phyloP scores from a whole-genome alignment of 2,329 filamentous ascomycete species.

The Aspergillus quadricinctus region DNA sequence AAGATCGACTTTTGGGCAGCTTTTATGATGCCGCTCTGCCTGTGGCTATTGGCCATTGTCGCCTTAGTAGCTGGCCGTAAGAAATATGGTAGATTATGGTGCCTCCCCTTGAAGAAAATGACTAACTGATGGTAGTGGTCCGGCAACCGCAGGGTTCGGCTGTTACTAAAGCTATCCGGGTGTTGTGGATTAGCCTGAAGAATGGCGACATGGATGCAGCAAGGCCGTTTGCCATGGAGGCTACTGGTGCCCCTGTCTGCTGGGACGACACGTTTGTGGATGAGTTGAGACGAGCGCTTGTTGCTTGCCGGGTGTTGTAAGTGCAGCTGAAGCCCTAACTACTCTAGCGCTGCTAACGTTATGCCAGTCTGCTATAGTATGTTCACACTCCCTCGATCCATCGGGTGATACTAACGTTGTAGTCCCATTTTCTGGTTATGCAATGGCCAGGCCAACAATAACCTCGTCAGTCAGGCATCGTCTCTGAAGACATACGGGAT shows the following conservation, averaged over 20 bases:
- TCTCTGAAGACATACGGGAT: background rate
- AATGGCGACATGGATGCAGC: slow-evolving; percentile 2
- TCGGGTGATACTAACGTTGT: background rate
- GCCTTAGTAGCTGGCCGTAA: background rate
- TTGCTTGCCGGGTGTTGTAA: background rate
- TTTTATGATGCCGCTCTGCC: background rate
- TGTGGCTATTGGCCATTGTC: slow-evolving; percentile 1
- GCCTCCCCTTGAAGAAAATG: background rate
- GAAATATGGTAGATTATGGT: background rate
- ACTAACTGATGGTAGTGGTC: background rate
- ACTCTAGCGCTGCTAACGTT: background rate
- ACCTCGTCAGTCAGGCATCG: background rate
- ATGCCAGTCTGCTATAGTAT: background rate
- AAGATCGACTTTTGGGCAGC: slow-evolving; percentile 4
- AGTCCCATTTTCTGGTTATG: background rate
- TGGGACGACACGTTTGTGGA: background rate
- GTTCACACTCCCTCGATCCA: background rate
- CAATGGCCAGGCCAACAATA: background rate
- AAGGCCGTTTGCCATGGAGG: background rate
- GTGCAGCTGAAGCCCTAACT: background rate
- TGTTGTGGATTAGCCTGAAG: slow-evolving; percentile 3
- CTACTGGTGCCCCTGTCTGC: background rate
- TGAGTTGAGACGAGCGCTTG: background rate
- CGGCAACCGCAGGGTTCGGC: background rate
- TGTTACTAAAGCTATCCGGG: background rate